Base-by-base conservation (phyloP, 192 early-diverging fungal species). In the Thoreauomyces humboldtii region DNA sequence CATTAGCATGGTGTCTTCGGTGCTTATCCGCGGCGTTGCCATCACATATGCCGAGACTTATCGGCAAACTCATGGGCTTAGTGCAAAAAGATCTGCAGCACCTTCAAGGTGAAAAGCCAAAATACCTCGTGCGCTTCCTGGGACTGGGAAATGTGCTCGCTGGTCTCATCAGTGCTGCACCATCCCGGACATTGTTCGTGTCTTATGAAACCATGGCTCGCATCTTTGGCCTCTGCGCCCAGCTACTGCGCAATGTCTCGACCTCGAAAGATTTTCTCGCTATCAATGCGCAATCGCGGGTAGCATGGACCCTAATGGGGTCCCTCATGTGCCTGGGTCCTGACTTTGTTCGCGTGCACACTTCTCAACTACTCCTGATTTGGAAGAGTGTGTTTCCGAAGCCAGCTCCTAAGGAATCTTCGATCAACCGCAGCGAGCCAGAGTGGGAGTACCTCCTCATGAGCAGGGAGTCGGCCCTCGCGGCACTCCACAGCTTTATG, bases 321-420 rank as follows among this genome's bases (percentile, higher is more conserved):
- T 75, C 85, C 0, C 64, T 95, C 22, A 88, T 91, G 84, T 77
- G 77, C 31, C 71, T 95, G 4, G 92, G 92, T 0, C 88, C 90
- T 5, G 84, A 91, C 41, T 88, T 95, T 66, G 89, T 91, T 33
- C 83, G 80, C 36, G 81, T 92, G 38, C 89, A 95, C 63, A 58
- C 90, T 2, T 82, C 90, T 5, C 88, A 92, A 59, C 70, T 92
- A 19, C 61, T 92, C 2, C 59, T 89, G 0, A 77, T 92, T 7
- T 95, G 92, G 92, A 91, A 89, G 62, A 81, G 61, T 7, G 86
- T 88, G 0, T 85, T 95, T 24, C 86, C 89, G 28, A 93, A 92
- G 54, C 70, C 78, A 21, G 73, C 78, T 11, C 73, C 82, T 38
- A 92, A 91, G 68, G 91, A 92, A 54, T 70, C 76, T 6, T 67